Conservation (phyloP, 495 filamentous ascomycete genomes). For the Lophiotrema nucula region DNA sequence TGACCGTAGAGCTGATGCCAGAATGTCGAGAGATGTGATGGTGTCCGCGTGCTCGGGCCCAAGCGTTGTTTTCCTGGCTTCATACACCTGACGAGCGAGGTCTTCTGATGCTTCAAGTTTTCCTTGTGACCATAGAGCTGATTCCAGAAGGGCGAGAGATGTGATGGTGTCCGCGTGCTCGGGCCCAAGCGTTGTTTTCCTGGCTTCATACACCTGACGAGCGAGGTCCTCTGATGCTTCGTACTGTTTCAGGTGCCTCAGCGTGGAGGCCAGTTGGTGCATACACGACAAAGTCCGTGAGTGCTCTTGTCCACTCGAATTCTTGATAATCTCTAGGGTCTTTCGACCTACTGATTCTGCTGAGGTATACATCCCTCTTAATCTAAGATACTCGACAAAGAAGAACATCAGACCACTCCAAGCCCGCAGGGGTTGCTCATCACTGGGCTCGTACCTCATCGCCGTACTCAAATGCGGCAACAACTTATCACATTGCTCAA, state of each 20-base stretch:
- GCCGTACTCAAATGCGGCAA: background rate
- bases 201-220: too few species aligned
- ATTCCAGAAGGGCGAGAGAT: background rate
- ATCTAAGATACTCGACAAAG: background rate
- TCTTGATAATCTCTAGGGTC: background rate
- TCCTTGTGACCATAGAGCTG: background rate
- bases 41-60: background rate
- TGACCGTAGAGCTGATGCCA: background rate
- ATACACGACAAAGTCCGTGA: background rate
- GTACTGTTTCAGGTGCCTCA: background rate
- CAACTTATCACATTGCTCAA: background rate
- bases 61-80: too few species aligned
- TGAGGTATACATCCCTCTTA: background rate
- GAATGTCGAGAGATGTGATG: background rate
- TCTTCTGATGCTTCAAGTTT: background rate
- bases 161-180: background rate
- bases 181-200: background rate
- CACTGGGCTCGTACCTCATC: background rate
- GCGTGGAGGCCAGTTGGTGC: background rate
- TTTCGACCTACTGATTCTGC: background rate
- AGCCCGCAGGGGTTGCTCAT: background rate
- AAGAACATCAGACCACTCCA: background rate
- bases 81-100: too few species aligned
- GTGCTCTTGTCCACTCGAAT: background rate
- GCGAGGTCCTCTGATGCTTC: background rate